These are phyloP conservation scores for Venturia oleaginea DNA, from an alignment of 2,329 filamentous ascomycete genomes.

Conservation along the genomic window DNA sequence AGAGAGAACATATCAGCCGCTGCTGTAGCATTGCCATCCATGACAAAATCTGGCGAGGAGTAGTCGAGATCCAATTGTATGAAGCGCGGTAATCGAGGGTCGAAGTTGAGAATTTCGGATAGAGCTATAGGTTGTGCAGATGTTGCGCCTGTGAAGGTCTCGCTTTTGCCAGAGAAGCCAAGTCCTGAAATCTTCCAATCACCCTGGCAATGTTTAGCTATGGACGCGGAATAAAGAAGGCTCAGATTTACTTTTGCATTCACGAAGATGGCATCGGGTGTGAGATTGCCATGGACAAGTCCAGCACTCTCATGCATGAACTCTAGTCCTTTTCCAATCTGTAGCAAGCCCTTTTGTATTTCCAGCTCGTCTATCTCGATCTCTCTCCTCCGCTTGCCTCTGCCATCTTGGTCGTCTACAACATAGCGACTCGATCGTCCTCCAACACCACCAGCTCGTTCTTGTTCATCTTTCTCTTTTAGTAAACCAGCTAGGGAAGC, in stretches of 20 bases:
- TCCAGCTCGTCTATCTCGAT: slow-evolving; percentile 94
- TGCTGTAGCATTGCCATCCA: slow-evolving; percentile 79
- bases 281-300: slow-evolving; percentile 88
- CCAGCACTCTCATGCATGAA: slow-evolving; percentile 93
- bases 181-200: slow-evolving; percentile 76
- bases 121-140: slow-evolving; percentile 73
- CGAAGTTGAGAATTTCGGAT: slow-evolving; percentile 74
- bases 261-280: slow-evolving; percentile 84
- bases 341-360: slow-evolving; percentile 90
- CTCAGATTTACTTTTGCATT: slow-evolving; percentile 61
- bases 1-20: slow-evolving; percentile 91
- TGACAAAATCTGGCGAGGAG: slow-evolving; percentile 85
- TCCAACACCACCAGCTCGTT: slow-evolving; percentile 57
- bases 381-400: slow-evolving; percentile 60
- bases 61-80: slow-evolving; percentile 92
- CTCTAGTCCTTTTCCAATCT: slow-evolving; percentile 88
- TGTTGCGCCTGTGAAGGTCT: slow-evolving; percentile 63
- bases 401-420: slow-evolving; percentile 65
- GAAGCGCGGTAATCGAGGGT: slow-evolving; percentile 68
- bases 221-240: slow-evolving; percentile 14
- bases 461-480: slow-evolving; percentile 82
- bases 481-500: slow-evolving; percentile 76
- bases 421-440: slow-evolving; percentile 71
- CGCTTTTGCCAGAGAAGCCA: slow-evolving; percentile 74
- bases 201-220: slow-evolving; percentile 28